Base-by-base conservation (phyloP, 1,139 yeast genomes). In the Taiozyma sp. region DNA sequence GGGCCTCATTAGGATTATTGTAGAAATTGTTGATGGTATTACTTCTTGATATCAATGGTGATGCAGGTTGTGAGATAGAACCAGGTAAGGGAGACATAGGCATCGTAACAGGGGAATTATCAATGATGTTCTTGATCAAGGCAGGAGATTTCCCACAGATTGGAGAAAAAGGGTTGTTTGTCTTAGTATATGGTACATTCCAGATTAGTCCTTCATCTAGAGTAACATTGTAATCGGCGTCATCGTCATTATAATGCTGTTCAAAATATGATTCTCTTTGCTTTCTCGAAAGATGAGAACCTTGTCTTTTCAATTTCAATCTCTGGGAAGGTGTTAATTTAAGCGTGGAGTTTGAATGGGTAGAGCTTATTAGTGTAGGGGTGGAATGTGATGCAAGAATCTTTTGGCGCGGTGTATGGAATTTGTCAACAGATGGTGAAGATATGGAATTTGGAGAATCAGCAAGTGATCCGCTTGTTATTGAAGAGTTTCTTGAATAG, bases 151-250 rank as follows among this genome's bases (percentile, higher is more conserved):
- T 58, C 2, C 64, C 64, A 1, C 61, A 56, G 3, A 50, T 37
- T n/a, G 64, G 60, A 5, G 59, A 53, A 44, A 61, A 59, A 3
- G 59, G 42, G 4, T 56, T 49, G 2, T 62, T 57, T 2, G 58
- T 55, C 29, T 71, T 66, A 0, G 80, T 74, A 60, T 68, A 69
- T 6, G 81, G 81, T 9, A 76, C 76, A 53, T 76, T 75, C 70
- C 74, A 76, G 49, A 75, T 72, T 21, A 69, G 50, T 0, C 71
- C 64, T 46, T 70, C 72, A 45, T 68, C 72, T 14, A 69, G 61
- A 16, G 68, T 46, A 11, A 35, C 30, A 4, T 39, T 56, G 22
- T 19, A 24, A 37, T 37, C 41, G 19, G 24, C 24, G 6, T 66
- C 66, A 47, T 69, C 69, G 46, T 69, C 69, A 47, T 57, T 47